Base-by-base conservation (phyloP, 768 basidiomycete genomes). In the Xerocomellus dryophilus region DNA sequence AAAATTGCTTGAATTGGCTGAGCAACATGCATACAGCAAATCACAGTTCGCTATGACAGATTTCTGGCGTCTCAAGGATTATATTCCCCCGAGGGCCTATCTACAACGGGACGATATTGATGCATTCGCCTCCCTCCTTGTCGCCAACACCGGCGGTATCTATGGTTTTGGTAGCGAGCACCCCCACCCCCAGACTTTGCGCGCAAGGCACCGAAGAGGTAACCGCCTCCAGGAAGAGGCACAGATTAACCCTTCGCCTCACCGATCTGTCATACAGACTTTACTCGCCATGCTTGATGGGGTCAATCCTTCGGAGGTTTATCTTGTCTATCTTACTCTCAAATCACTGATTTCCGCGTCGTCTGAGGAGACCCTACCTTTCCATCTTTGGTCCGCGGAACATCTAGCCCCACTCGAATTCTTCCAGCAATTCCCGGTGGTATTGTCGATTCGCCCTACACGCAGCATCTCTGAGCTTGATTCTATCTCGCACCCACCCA, bases 41-140 rank as follows among this genome's bases (percentile, higher is more conserved):
- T 66, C 68, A 7, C 73, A 75, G 27, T 90, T 89, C 51, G 73
- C 81, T 0, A 71, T 73, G 48, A 74, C 74, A 9, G 84, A 87
- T 58, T 93, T 95, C 67, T 97, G 93, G 93, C 80, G 83, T 36
- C 72, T 96, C 64, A 93, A 92, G 65, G 82, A 84, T 21, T 86
- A 80, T 62, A 86, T 94, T 40, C 90, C 90, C 6, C 50, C 76
- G 2, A 57, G 62, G 6, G 70, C 74, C 1, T 71, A 77, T 27
- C 71, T 92, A n/a, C 80, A 82, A 44, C 78, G 79, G 35, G 83
- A 82, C 32, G 90, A 93, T 63, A 74, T 87, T 17, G 75, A 84
- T 47, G 88, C 88, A 1, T 94, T 93, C 61, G 80, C 85, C 15
- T 76, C 78, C 9, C 73, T 93, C 12, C 73, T 94, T 11, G 72